Evolutionary conservation across 2,329 filamentous ascomycete genomes (phyloP), one percentile per base, ranked within the genome.

Genomic region (Diaporthe humulicola): DNA sequence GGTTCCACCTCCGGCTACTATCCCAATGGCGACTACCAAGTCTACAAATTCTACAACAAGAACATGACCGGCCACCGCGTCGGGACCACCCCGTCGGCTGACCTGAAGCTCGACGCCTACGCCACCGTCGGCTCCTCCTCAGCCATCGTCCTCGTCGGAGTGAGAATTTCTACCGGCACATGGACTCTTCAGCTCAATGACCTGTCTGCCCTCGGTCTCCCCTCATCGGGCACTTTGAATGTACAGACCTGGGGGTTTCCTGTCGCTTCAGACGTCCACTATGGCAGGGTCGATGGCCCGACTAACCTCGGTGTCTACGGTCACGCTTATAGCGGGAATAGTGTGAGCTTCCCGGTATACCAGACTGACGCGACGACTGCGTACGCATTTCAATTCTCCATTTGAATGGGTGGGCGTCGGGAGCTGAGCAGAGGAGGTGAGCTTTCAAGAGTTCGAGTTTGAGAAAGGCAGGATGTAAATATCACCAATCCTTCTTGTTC

Each of bases 1-100:
- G 70, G 70, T 2, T 64, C 61, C 14, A 73, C 75, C 28, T 40
- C 69, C 9, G 77, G 76, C 5, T 78, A 78, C 67, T 76, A 70
- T 3, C 73, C 76, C 8, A 76, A 77, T 2, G 75, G 76, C 2
- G 85, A 86, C 33, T 88, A 81, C 79, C 85, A 87, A 70, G 82
- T 88, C 14, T 88, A 88, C 78, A 84, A 85, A 71, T 87, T 87
- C 79, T 88, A 88, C 78, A 81, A 83, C 58, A 77, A 80, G 4
- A 84, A 84, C 57, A 87, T 87, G 86, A 85, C 83, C 0, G 86
- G 86, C 4, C 69, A 81, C 19, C 82, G 85, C 22, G 81, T 84
- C 7, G 80, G 79, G 0, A 86, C 85, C 2, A 79, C 80, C 0
- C 80, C 79, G 0, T 83, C 84, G 0, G 75, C 77, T 6, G 85